These are phyloP conservation scores for Multifurca ochricompacta DNA, from an alignment of 768 basidiomycete genomes.

Conservation along the genomic window DNA sequence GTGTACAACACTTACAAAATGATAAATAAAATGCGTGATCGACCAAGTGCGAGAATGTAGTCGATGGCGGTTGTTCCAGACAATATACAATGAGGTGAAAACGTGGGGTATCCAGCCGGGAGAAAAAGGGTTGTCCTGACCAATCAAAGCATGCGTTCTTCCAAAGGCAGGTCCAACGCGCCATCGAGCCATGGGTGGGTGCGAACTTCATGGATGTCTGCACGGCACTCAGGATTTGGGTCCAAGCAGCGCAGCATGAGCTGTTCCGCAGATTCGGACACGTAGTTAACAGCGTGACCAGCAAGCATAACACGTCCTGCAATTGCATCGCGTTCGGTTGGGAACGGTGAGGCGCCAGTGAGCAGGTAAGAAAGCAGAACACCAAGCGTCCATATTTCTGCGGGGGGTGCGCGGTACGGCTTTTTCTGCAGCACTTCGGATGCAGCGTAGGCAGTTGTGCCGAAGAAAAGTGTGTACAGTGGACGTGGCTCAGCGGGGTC, in stretches of 20 bases:
- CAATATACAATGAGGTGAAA: constrained; percentile 11
- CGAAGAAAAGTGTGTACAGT: constrained; percentile 75
- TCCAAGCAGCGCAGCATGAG: constrained; percentile 76
- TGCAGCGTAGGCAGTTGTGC: constrained; percentile 92
- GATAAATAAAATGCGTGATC: constrained; percentile 17
- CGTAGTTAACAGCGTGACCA: constrained; percentile 16
- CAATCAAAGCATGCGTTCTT: constrained; percentile 14
- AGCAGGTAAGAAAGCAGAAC: constrained; percentile 92
- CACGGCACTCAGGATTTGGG: constrained; percentile 71
- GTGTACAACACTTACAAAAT: constrained; percentile 14
- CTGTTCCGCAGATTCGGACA: constrained; percentile 38
- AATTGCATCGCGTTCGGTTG: constrained; percentile 73
- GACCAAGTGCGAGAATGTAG: not conserved
- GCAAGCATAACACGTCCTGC: constrained; percentile 51
- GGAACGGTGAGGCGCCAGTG: constrained; percentile 89
- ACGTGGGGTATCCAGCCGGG: constrained; percentile 4
- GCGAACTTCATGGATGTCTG: constrained; percentile 74
- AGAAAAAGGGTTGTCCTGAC: not conserved
- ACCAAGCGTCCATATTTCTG: constrained; percentile 94
- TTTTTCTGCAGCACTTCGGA: constrained; percentile 88
- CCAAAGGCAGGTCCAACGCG: constrained; percentile 24
- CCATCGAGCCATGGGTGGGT: constrained; percentile 73
- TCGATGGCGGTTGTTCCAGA: constrained; percentile 9
- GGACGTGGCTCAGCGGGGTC: constrained; percentile 57
- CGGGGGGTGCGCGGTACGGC: constrained; percentile 86